Percentiles rank a stretch among this genome's conserved stretches.
Conservation (phyloP, 805 yeast species). For the Kazachstania psychrophila region DNA sequence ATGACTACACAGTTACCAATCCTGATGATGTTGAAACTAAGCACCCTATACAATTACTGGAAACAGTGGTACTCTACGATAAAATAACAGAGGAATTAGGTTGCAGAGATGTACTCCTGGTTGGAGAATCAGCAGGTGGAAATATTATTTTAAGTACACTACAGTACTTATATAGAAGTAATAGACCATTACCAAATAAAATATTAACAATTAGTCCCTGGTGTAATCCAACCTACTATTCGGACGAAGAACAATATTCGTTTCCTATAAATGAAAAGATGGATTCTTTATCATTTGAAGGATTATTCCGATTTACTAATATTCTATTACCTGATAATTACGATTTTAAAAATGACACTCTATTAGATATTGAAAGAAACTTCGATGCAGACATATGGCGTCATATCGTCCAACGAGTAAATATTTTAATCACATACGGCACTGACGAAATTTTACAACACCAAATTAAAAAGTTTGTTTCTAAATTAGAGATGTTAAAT, state of each 20-base stretch:
- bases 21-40: conserved; percentile 2
- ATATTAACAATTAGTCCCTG: conserved; percentile 23
- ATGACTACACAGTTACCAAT: conserved; percentile 17
- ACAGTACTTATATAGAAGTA: conserved; percentile 6
- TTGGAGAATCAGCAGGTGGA: conserved; percentile 28
- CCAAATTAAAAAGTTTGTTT: conserved; percentile 11
- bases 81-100: conserved; percentile 5
- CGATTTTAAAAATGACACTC: conserved; percentile 6
- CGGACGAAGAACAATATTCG: conserved; percentile 3
- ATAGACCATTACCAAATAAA: conserved; percentile 11
- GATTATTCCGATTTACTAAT: conserved; percentile 4
- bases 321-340: background rate
- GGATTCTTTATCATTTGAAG: conserved; percentile 12
- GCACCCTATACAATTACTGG: conserved; percentile 13
- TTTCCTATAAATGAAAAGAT: conserved; percentile 2
- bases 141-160: conserved; percentile 14
- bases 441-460: conserved; percentile 16
- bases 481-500: conserved; percentile 4
- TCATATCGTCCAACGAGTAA: conserved; percentile 6
- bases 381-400: conserved; percentile 14
- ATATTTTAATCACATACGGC: conserved; percentile 16
- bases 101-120: conserved; percentile 9
- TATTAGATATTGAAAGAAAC: conserved; percentile 15
- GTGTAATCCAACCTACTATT: conserved; percentile 15
- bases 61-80: conserved; percentile 10